Base-by-base conservation (phyloP, 768 basidiomycete species). In the Serendipita sp. region DNA sequence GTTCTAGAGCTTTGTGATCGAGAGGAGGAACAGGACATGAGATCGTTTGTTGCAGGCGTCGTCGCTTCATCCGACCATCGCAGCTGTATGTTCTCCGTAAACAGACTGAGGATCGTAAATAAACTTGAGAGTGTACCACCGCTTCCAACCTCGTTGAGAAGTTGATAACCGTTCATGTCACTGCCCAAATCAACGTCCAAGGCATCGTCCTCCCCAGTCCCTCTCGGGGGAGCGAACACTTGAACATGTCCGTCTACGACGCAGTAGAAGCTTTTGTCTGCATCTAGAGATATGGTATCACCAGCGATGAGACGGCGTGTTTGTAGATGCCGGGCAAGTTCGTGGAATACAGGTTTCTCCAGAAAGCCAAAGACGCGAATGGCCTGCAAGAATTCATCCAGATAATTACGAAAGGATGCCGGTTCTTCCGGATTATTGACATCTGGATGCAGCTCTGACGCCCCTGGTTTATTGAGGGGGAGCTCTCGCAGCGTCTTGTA, bases 211-310 rank as follows among this genome's bases (percentile, higher is more conserved):
- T 74, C 76, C 3, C 71, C 72, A 31, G 78, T 76, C 11, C 48
- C 16, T 66, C 75, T 69, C 0, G 84, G 83, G 64, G 82, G 81
- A 16, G 90, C 90, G 71, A 81, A 96, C 11, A 98, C 91, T 69
- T 99, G 91, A 14, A 95, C 95, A 65, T 81, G 87, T n/a, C 96
- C 96, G 71, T 99, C 96, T 33, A 98, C 86, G 34, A 99, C 95
- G 71, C 92, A 97, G 73, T 97, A 98, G 74, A 99, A 99, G 66
- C 86, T 92, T 69, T 90, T 90, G 74, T 97, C 89, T 69, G 88
- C 81, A 67, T 93, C 88, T 2, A 97, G 79, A 30, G 89, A 86
- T 64, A 97, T 79, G 60, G 88, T 95, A 68, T 99, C 96, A 3
- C 96, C 95, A 3, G 96, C 96, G 60, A 96, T 88, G 22, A 99